Evolutionary conservation across 2,329 filamentous ascomycete genomes (phyloP), one percentile per base, ranked within the genome.

Genomic region (Xylariaceae sp.): DNA sequence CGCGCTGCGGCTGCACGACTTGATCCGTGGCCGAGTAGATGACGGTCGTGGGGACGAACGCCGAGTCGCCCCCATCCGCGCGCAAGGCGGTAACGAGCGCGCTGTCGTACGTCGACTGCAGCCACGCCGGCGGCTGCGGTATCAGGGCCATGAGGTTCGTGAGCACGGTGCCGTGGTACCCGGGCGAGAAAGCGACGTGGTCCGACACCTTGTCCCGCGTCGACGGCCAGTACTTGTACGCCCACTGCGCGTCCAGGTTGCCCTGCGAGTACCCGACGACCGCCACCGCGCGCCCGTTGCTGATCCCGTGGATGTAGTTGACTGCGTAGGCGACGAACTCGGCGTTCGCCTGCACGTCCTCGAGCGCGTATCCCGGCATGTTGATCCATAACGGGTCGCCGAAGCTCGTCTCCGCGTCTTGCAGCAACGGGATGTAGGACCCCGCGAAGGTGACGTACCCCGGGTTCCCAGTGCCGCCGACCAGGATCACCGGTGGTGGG

Each of bases 261-360:
- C 82, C 82, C 67, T 86, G 81, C 0, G 80, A 83, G 80, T 79
- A 85, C 14, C 74, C 75, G n/a, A 84, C 67, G 19, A 83, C 70
- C 18, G 73, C 71, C 6, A 81, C 70, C 19, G 77, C 73, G 16
- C 65, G 60, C 20, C 70, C 66, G 44, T 63, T 58, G 43, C 71
- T 74, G 57, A 81, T 68, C 32, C 67, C 71, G 23, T 72, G 68
- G 54, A 84, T 74, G 69, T 85, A 85, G 70, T 85, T 81, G 57
- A 85, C 79, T 4, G 82, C 81, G 66, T 86, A 84, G 2, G 81
- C 80, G 40, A 82, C 76, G 61, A 81, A 84, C 65, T 85, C 82
- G 3, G 79, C 70, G 60, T 80, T 84, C 23, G 70, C 59, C 60
- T 84, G 82, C 0, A 74, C 75, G 54, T 86, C 81, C 20, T 61